Conservation (phyloP, 2,329 filamentous ascomycete genomes). For the Akanthomyces muscarius region DNA sequence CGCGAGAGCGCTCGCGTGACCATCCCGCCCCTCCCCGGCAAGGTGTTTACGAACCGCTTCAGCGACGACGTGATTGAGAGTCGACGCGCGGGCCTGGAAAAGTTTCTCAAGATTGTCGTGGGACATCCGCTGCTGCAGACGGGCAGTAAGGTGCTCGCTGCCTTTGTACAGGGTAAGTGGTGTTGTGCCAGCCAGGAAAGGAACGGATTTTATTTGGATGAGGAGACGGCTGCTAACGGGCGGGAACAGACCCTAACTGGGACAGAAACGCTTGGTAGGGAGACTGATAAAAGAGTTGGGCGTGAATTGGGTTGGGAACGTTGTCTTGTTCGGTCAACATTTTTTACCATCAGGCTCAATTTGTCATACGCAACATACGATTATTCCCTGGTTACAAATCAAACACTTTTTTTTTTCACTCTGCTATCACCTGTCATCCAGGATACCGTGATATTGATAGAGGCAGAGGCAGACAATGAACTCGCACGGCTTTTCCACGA, state of each 20-base stretch:
- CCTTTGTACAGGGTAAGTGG: conserved; percentile 84
- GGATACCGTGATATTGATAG: too few relatives aligned
- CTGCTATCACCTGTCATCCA: neutral
- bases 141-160: conserved; percentile 91
- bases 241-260: conserved; percentile 72
- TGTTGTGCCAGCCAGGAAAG: neutral
- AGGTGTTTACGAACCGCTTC: conserved; percentile 97
- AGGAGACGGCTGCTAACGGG: neutral
- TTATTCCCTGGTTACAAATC: neutral
- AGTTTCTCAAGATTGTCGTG: conserved; percentile 96
- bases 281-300: neutral
- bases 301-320: neutral
- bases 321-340: conserved; percentile 4
- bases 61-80: conserved; percentile 98
- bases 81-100: conserved; percentile 81
- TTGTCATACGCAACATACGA: neutral
- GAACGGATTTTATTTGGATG: neutral
- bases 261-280: conserved; percentile 82
- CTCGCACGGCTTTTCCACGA: too few relatives aligned
- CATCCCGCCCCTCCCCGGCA: conserved; percentile 91
- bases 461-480: too few relatives aligned
- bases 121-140: conserved; percentile 96
- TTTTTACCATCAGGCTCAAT: neutral
- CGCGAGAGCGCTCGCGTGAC: conserved; percentile 90
- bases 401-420: neutral